Evolutionary conservation across 345 rosid genomes (phyloP).

Genomic region (Brassica cretica): DNA sequence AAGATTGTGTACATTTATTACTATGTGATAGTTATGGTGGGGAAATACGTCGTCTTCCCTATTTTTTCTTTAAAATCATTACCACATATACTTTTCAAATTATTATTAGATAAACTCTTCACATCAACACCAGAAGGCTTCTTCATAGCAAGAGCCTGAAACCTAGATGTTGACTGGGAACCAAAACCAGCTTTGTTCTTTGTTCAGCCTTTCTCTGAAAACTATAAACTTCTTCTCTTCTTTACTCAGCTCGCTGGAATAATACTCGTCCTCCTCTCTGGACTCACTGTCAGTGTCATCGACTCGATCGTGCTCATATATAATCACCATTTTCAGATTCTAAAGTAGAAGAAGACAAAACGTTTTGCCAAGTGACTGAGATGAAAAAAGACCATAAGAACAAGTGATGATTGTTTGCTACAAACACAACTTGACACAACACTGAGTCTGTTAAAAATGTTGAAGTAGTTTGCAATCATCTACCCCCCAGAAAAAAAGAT

Average conservation of each 20-base stretch:
- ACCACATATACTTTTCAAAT: too few species aligned
- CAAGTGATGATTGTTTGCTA: neutral
- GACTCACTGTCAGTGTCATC: neutral
- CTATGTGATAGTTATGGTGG: too few species aligned
- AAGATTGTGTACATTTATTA: too few species aligned
- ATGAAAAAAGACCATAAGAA: neutral
- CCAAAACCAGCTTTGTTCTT: neutral
- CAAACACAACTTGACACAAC: conserved; percentile 15
- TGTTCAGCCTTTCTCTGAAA: neutral
- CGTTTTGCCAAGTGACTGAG: neutral
- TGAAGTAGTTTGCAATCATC: neutral
- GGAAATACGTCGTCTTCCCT: too few species aligned
- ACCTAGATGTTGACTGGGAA: neutral
- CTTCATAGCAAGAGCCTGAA: neutral
- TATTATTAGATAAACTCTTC: too few species aligned
- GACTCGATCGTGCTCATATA: neutral
- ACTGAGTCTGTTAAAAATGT: neutral
- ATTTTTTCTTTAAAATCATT: too few species aligned
- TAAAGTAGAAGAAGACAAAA: neutral
- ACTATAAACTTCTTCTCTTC: too few species aligned
- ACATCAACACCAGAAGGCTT: neutral
- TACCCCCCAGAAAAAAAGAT: conserved; percentile 1
- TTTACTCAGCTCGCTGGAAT: neutral
- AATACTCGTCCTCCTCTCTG: neutral
- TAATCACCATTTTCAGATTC: neutral